Conservation (phyloP, 2,329 filamentous ascomycete species). For the Botrytis pseudocinerea region DNA sequence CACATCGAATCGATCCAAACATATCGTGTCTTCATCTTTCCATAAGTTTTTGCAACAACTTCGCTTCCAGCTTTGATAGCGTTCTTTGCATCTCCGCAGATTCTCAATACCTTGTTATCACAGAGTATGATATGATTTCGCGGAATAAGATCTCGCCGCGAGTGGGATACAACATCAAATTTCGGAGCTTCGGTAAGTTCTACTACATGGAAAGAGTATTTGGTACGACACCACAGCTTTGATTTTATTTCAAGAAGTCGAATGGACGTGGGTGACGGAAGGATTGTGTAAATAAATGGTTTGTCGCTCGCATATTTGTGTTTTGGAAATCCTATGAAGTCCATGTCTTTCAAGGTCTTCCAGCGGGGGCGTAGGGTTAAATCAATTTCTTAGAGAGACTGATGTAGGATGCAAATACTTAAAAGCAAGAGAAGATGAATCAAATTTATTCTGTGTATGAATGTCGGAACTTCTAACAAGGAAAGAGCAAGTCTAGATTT, state of each 20-base stretch:
- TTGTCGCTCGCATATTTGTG: not conserved
- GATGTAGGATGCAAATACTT: not conserved
- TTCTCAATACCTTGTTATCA: not conserved
- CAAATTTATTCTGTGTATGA: not conserved
- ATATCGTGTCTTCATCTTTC: slow-evolving; percentile 4
- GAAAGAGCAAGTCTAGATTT: not conserved
- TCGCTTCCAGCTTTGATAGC: not conserved
- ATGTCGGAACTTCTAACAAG: not conserved
- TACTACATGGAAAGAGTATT: slow-evolving; percentile 12
- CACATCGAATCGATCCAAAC: slow-evolving; percentile 28
- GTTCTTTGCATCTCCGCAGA: slow-evolving; percentile 6
- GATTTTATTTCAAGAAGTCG: slow-evolving; percentile 18
- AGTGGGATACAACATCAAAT: slow-evolving; percentile 17
- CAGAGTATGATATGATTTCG: slow-evolving; percentile 9
- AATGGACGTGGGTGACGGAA: slow-evolving; percentile 12
- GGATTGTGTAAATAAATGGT: slow-evolving; percentile 7
- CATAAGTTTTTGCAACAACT: not conserved
- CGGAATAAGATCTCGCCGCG: slow-evolving; percentile 11
- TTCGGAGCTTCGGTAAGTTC: slow-evolving; percentile 6
- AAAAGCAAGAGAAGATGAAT: not conserved
- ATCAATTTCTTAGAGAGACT: not conserved
- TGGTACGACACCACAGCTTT: slow-evolving; percentile 2
- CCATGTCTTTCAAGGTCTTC: not conserved
- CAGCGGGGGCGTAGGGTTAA: not conserved
- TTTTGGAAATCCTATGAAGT: slow-evolving; percentile 1